These are phyloP conservation scores for Amylostereum areolatum DNA, from an alignment of 1,284 basidiomycete species.

Conservation along the genomic window DNA sequence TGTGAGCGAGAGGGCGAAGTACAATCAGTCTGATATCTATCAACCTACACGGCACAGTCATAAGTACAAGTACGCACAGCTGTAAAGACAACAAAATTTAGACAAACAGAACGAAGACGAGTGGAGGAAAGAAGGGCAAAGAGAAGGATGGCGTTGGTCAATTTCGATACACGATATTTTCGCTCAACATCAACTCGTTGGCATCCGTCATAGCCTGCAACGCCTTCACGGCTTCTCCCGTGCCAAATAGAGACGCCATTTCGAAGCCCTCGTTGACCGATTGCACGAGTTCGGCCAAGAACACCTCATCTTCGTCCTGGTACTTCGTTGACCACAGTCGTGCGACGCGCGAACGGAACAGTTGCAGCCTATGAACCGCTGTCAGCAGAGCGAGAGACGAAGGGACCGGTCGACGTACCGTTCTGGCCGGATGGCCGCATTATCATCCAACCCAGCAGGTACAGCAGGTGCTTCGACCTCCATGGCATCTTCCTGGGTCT, in stretches of 20 bases:
- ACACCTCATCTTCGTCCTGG: slow-evolving; percentile 73
- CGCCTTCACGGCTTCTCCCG: slow-evolving; percentile 72
- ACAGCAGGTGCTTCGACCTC: slow-evolving; percentile 33
- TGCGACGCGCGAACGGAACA: slow-evolving; percentile 76
- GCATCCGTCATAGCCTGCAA: slow-evolving; percentile 76
- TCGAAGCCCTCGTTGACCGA: slow-evolving; percentile 76
- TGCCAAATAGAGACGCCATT: slow-evolving; percentile 69
- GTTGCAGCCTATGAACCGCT: slow-evolving; percentile 45
- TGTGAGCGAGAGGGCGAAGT: too few species aligned
- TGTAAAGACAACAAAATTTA: not conserved
- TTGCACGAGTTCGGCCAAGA: slow-evolving; percentile 67
- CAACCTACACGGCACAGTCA: too few species aligned
- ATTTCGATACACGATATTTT: slow-evolving; percentile 73
- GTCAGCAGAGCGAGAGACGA: slow-evolving; percentile 1
- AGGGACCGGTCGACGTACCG: slow-evolving; percentile 36
- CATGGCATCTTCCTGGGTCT: slow-evolving; percentile 52
- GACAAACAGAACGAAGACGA: not conserved
- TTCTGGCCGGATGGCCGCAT: slow-evolving; percentile 43
- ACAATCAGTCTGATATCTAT: too few species aligned
- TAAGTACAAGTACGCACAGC: not conserved
- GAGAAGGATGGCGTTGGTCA: slow-evolving; percentile 19
- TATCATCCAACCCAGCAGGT: slow-evolving; percentile 26
- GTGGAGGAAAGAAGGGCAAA: not conserved
- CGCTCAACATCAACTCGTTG: slow-evolving; percentile 86
- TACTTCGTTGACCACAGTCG: slow-evolving; percentile 63